These are phyloP conservation scores for Botrytis fragariae DNA, from an alignment of 2,329 filamentous ascomycete species.

Conservation along the genomic window DNA sequence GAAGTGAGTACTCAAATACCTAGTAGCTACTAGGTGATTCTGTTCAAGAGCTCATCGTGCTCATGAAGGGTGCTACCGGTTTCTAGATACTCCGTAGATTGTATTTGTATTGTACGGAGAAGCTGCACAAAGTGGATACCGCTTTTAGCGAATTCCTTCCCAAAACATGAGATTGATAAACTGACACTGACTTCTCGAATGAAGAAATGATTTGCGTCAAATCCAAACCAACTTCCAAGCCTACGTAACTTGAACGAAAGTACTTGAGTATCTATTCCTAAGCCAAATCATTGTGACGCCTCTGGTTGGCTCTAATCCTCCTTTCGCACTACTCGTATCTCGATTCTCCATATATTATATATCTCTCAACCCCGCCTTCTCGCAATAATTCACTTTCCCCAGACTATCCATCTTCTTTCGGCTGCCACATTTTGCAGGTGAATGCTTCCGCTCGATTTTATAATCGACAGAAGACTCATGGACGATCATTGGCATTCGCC, in stretches of 20 bases:
- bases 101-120: background rate
- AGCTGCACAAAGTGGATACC: conserved; percentile 10
- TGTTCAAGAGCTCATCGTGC: background rate
- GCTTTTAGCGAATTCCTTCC: conserved; percentile 12
- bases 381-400: conserved; percentile 10
- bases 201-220: conserved; percentile 18
- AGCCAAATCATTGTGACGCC: background rate
- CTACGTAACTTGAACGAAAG: background rate
- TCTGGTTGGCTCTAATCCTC: conserved; percentile 14
- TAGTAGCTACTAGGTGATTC: background rate
- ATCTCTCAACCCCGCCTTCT: conserved; percentile 28
- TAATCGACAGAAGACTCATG: conserved; percentile 45
- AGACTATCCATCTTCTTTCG: conserved; percentile 30
- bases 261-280: background rate
- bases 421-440: conserved; percentile 31
- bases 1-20: background rate
- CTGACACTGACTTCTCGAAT: conserved; percentile 6
- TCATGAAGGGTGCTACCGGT: background rate
- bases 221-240: conserved; percentile 16
- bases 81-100: background rate
- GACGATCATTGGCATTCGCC: conserved; percentile 51
- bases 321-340: conserved; percentile 10
- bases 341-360: conserved; percentile 16
- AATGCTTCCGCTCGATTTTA: conserved; percentile 27
- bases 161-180: conserved; percentile 7